Percentiles rank a stretch among this genome's conserved stretches.
phyloP scores from a whole-genome alignment of 106 monocot species.

The Vanilla planifolia region DNA sequence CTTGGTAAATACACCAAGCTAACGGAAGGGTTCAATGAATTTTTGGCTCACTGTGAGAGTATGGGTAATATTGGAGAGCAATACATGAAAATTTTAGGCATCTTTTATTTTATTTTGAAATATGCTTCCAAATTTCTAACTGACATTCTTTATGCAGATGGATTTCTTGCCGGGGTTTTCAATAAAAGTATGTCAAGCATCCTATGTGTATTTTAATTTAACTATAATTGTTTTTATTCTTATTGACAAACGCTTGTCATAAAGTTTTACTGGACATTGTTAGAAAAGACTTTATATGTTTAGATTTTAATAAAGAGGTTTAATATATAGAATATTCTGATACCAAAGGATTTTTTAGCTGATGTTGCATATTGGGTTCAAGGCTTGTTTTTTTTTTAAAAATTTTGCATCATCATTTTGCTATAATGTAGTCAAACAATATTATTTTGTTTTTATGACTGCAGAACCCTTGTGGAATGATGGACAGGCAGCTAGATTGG shows the following conservation, averaged over 20 bases:
- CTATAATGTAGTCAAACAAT: not conserved
- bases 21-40: constrained; percentile 79
- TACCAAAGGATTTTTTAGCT: no score
- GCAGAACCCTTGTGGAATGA: constrained; percentile 33
- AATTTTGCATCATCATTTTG: not conserved
- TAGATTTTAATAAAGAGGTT: no score
- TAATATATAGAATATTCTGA: no score
- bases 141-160: constrained; percentile 42
- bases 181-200: constrained; percentile 62
- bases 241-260: no score
- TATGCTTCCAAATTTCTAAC: constrained; percentile 2
- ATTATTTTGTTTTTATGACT: constrained; percentile 7
- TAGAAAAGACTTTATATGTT: no score
- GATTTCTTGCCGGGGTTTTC: constrained; percentile 62
- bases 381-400: no score
- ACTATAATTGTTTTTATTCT: no score
- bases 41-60: constrained; percentile 71
- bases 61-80: constrained; percentile 35
- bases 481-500: constrained; percentile 43
- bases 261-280: no score
- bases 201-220: no score
- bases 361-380: no score
- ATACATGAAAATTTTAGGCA: not conserved
- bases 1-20: constrained; percentile 78
- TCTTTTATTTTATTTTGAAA: not conserved